These are phyloP conservation scores for Neurospora cerealis DNA, from an alignment of 495 filamentous ascomycete genomes.

Conservation along the genomic window DNA sequence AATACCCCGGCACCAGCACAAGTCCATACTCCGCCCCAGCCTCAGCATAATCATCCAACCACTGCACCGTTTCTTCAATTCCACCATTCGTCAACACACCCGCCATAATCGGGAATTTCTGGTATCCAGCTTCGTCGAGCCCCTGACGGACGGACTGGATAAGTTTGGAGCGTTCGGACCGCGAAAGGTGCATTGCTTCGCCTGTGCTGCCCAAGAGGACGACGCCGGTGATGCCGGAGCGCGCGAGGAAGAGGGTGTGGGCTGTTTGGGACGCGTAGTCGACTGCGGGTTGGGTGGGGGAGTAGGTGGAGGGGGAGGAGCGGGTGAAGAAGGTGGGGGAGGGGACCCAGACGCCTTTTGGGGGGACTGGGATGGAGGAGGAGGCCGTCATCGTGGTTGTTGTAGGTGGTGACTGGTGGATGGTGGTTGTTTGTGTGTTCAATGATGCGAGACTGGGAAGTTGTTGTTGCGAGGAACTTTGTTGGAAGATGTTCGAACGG, in stretches of 20 bases:
- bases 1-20: conserved; percentile 48
- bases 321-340: conserved; percentile 34
- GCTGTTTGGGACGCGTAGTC: conserved; percentile 47
- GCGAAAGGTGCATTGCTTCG: conserved; percentile 56
- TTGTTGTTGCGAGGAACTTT: neutral
- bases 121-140: conserved; percentile 43
- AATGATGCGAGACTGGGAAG: neutral
- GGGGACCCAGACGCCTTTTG: conserved; percentile 34
- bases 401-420: no score
- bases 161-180: conserved; percentile 48
- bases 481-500: neutral
- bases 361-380: conserved; percentile 12
- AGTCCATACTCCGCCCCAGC: conserved; percentile 58
- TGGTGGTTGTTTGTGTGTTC: neutral
- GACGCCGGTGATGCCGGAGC: conserved; percentile 50
- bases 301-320: neutral
- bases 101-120: conserved; percentile 52
- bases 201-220: conserved; percentile 60
- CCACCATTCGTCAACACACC: conserved; percentile 53
- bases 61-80: conserved; percentile 52
- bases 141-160: conserved; percentile 42
- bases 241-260: conserved; percentile 55
- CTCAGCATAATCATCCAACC: conserved; percentile 43
- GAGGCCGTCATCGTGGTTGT: neutral
- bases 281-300: conserved; percentile 14